phyloP scores from a whole-genome alignment of 1,284 basidiomycete genomes.

The Irpex sp. region DNA sequence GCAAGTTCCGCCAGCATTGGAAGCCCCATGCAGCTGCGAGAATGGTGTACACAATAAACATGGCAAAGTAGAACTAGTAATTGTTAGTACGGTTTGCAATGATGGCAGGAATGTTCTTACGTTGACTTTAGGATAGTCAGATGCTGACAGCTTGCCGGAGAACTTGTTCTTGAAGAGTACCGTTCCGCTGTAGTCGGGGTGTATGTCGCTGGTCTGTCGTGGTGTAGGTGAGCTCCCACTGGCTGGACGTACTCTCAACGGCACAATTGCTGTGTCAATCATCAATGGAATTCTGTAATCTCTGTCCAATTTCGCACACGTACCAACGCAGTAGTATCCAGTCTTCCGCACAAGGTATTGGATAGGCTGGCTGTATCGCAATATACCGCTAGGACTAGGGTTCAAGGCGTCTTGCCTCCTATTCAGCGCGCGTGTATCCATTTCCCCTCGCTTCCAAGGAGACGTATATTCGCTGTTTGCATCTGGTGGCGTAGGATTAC shows the following conservation, averaged over 20 bases:
- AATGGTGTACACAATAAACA: constrained; percentile 76
- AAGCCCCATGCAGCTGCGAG: constrained; percentile 79
- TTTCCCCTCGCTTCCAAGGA: constrained; percentile 36
- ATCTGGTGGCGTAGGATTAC: constrained; percentile 50
- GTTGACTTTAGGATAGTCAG: constrained; percentile 97
- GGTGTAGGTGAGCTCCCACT: constrained; percentile 15
- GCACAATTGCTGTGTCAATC: constrained; percentile 64
- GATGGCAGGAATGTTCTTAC: constrained; percentile 44
- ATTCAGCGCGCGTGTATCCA: background rate
- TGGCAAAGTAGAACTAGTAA: constrained; percentile 79
- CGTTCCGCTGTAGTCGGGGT: constrained; percentile 79
- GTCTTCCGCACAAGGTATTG: constrained; percentile 83
- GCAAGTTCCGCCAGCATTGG: constrained; percentile 79
- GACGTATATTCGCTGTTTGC: constrained; percentile 39
- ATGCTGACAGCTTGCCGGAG: constrained; percentile 84
- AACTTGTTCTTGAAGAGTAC: constrained; percentile 91
- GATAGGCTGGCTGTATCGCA: constrained; percentile 57
- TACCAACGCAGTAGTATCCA: constrained; percentile 95
- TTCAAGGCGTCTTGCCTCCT: constrained; percentile 28
- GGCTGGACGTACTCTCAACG: constrained; percentile 62
- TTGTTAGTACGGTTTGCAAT: background rate
- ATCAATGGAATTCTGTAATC: no score
- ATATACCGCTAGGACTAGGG: constrained; percentile 44
- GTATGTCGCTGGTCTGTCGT: constrained; percentile 48
- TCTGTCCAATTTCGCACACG: constrained; percentile 24